A percentile compares a stretch with the other conserved stretches of the same genome.
Evolutionary conservation across 73 alveolate species (phyloP).

Genomic region (Uronychia setigera): DNA sequence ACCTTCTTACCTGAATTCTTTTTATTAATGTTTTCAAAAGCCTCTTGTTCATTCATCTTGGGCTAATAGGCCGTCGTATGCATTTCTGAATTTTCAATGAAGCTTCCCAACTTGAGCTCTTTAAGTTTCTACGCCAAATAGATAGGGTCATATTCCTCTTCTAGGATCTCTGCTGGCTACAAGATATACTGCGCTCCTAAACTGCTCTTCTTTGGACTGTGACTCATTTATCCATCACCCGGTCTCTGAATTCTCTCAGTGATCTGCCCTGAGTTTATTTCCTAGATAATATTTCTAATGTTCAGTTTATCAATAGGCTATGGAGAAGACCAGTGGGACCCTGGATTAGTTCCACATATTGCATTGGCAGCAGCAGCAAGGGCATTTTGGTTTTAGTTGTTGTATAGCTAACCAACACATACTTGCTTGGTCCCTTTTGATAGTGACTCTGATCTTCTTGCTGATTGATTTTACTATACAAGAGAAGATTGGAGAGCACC

Average conservation of each 20-base stretch:
- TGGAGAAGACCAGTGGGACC: background rate
- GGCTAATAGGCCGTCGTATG: background rate
- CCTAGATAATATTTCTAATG: background rate
- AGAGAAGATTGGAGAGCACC: background rate
- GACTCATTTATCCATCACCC: background rate
- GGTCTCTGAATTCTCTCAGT: background rate
- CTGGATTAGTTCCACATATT: background rate
- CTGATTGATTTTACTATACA: background rate
- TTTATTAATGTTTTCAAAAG: background rate
- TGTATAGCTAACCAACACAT: background rate
- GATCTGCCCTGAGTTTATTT: background rate
- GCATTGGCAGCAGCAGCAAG: background rate
- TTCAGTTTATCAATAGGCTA: background rate
- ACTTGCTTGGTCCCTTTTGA: background rate
- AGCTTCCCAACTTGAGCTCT: background rate
- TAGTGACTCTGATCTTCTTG: background rate
- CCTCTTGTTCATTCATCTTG: background rate
- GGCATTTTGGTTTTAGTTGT: background rate
- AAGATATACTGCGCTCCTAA: background rate
- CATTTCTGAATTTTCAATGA: background rate
- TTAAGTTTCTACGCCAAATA: background rate
- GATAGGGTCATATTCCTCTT: background rate
- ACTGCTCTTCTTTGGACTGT: background rate
- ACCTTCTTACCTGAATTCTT: no score
- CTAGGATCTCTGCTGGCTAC: no score